These are phyloP conservation scores for Xerocomellus dryophilus DNA, from an alignment of 768 basidiomycete species.

Conservation along the genomic window DNA sequence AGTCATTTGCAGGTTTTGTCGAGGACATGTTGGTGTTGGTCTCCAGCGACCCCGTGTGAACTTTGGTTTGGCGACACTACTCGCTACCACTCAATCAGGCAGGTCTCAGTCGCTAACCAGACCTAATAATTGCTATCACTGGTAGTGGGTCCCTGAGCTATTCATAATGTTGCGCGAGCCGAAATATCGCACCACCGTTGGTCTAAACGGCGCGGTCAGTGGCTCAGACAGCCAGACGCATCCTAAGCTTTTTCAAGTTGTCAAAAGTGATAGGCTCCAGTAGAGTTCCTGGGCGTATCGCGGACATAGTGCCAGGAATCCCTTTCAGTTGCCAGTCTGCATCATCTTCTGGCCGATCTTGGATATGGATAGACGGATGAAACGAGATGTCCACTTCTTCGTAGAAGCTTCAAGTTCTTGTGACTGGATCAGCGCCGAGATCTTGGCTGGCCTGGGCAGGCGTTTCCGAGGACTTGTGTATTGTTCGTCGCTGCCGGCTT, in stretches of 20 bases:
- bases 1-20: slow-evolving; percentile 21
- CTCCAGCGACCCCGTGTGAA: slow-evolving; percentile 9
- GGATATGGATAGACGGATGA: background rate
- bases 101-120: no score
- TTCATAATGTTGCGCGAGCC: no score
- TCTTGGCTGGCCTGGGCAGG: background rate
- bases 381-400: background rate
- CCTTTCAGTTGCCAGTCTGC: background rate
- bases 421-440: background rate
- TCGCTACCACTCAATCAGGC: no score
- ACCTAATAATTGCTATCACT: no score
- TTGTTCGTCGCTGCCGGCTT: background rate
- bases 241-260: background rate
- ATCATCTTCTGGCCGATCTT: slow-evolving; percentile 1
- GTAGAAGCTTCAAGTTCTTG: background rate
- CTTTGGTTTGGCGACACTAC: background rate
- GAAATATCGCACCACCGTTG: no score
- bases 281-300: background rate
- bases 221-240: no score
- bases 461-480: slow-evolving; percentile 1
- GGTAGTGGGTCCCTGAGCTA: no score
- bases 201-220: no score
- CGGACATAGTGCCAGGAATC: background rate
- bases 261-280: background rate
- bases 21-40: slow-evolving; percentile 18